Conservation (phyloP, 31 red algal species). For the Odonthalia washingtoniensis region DNA sequence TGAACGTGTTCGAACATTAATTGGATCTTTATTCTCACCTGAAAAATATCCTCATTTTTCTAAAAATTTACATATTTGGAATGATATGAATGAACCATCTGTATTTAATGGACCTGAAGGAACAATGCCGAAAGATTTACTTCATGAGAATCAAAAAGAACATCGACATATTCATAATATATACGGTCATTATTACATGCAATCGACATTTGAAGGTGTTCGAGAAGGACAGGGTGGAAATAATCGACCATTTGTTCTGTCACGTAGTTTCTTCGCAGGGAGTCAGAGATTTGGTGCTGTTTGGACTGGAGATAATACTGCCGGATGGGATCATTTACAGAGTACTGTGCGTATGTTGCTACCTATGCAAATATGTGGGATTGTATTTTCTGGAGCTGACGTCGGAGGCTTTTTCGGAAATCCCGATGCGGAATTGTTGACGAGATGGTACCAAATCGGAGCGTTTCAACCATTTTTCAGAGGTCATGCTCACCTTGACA, state of each 20-base stretch:
- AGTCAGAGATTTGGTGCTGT: slow-evolving; percentile 92
- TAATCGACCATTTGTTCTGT: slow-evolving; percentile 91
- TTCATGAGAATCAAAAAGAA: slow-evolving; percentile 83
- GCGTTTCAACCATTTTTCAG: slow-evolving; percentile 98
- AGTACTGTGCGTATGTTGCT: slow-evolving; percentile 94
- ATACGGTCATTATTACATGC: slow-evolving; percentile 86
- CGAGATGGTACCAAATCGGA: slow-evolving; percentile 92
- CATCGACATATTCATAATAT: slow-evolving; percentile 96
- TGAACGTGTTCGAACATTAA: slow-evolving; percentile 63
- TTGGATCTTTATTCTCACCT: slow-evolving; percentile 71
- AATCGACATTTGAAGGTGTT: slow-evolving; percentile 89
- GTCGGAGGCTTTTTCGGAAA: slow-evolving; percentile 99
- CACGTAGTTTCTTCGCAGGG: slow-evolving; percentile 90
- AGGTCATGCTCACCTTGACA: slow-evolving; percentile 93
- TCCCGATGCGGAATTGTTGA: slow-evolving; percentile 75
- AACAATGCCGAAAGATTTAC: slow-evolving; percentile 87
- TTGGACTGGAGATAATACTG: slow-evolving; percentile 98
- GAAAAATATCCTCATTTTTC: slow-evolving; percentile 84
- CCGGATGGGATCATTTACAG: slow-evolving; percentile 85
- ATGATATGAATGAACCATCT: slow-evolving; percentile 99
- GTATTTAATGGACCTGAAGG: slow-evolving; percentile 97
- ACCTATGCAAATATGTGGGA: slow-evolving; percentile 77
- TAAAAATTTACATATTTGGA: slow-evolving; percentile 91
- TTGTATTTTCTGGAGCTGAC: slow-evolving; percentile 88
- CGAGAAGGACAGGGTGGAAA: slow-evolving; percentile 71